Percentiles rank a stretch among this genome's conserved stretches.
phyloP scores from a whole-genome alignment of 257 asterid genomes.

The Plantago major region DNA sequence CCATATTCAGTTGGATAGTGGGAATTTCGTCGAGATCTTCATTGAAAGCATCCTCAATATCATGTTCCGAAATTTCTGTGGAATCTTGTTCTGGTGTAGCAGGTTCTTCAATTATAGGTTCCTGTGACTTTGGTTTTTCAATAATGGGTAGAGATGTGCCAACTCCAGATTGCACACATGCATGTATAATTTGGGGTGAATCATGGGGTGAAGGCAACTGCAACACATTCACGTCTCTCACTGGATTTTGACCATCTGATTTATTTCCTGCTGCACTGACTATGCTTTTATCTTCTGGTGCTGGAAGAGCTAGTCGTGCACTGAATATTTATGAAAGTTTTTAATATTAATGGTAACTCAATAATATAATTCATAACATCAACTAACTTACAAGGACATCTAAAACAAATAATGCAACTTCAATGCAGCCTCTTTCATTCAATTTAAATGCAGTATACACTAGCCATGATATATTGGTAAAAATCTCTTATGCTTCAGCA shows the following conservation, averaged over 20 bases:
- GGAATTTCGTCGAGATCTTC: slow-evolving; percentile 88
- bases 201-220: slow-evolving; percentile 47
- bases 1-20: slow-evolving; percentile 74
- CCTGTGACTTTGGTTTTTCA: slow-evolving; percentile 64
- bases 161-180: slow-evolving; percentile 22
- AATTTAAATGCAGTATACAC: neutral
- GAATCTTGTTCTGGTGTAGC: slow-evolving; percentile 62
- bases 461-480: neutral
- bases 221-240: slow-evolving; percentile 38
- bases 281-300: slow-evolving; percentile 67
- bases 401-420: slow-evolving; percentile 1
- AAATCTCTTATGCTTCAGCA: neutral
- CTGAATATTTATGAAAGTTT: slow-evolving; percentile 38
- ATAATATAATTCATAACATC: neutral
- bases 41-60: slow-evolving; percentile 51
- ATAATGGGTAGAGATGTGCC: slow-evolving; percentile 55
- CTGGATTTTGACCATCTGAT: slow-evolving; percentile 36
- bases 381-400: slow-evolving; percentile 1
- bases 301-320: slow-evolving; percentile 91
- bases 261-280: slow-evolving; percentile 39
- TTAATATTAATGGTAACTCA: neutral
- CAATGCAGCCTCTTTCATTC: slow-evolving; percentile 10
- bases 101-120: slow-evolving; percentile 62
- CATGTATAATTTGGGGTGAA: slow-evolving; percentile 26
- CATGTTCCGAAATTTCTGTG: slow-evolving; percentile 36